Percentiles rank a stretch among this genome's conserved stretches.
Conservation (phyloP, 2,329 filamentous ascomycete species). For the Aschersonia sp. region DNA sequence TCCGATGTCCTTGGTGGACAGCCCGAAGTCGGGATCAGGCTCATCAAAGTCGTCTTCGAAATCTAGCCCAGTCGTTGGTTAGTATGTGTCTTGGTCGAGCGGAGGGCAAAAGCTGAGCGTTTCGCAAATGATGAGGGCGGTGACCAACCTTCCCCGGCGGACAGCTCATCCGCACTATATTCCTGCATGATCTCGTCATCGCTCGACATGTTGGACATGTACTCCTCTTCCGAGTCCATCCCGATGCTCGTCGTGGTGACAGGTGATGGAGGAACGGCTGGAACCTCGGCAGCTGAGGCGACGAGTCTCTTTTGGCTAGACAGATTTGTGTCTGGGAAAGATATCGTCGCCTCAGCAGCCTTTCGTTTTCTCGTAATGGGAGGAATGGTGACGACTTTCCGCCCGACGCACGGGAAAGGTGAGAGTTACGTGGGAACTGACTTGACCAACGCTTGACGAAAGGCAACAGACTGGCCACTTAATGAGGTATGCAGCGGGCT, state of each 20-base stretch:
- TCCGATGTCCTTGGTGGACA: slow-evolving; percentile 44
- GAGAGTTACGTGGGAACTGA: background rate
- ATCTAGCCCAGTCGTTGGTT: slow-evolving; percentile 23
- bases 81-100: background rate
- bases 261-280: slow-evolving; percentile 41
- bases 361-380: slow-evolving; percentile 45
- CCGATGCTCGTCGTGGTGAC: slow-evolving; percentile 37
- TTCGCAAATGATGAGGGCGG: slow-evolving; percentile 1
- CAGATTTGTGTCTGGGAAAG: slow-evolving; percentile 26
- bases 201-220: slow-evolving; percentile 68
- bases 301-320: slow-evolving; percentile 38
- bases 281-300: slow-evolving; percentile 32
- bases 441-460: background rate
- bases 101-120: no score
- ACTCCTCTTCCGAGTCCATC: slow-evolving; percentile 95
- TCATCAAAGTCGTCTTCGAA: slow-evolving; percentile 42
- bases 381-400: slow-evolving; percentile 37
- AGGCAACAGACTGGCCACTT: background rate
- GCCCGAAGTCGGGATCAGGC: slow-evolving; percentile 38
- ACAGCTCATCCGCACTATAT: slow-evolving; percentile 60
- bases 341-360: slow-evolving; percentile 49
- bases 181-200: slow-evolving; percentile 62
- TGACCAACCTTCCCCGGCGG: slow-evolving; percentile 32
- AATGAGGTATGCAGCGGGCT: background rate
- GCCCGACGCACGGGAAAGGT: background rate